Percentiles rank a stretch among this genome's conserved stretches.
Evolutionary conservation across 345 rosid species (phyloP).

Genomic region (Clarkia xantiana): DNA sequence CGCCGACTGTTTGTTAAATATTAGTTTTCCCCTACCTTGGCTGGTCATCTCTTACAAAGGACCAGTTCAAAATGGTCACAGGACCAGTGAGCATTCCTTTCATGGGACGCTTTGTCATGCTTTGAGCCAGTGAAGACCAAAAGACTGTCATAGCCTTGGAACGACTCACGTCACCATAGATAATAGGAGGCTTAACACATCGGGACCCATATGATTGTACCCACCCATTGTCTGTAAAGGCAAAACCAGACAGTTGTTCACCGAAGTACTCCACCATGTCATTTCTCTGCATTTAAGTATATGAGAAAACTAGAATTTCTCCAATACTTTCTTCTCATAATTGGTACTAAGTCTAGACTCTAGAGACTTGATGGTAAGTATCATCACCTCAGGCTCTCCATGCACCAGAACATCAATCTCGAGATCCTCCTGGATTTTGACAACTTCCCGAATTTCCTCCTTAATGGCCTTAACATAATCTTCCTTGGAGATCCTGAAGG

Average conservation of each 20-base stretch:
- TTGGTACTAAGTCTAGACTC: too few relatives aligned
- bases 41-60: conserved; percentile 91
- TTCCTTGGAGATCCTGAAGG: conserved; percentile 66
- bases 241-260: conserved; percentile 87
- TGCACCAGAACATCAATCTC: conserved; percentile 94
- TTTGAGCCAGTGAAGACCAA: conserved; percentile 91
- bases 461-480: conserved; percentile 68
- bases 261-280: conserved; percentile 99
- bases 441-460: conserved; percentile 77
- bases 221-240: conserved; percentile 90
- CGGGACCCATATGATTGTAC: conserved; percentile 97
- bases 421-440: conserved; percentile 76
- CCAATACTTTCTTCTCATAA: background rate
- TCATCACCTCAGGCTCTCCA: conserved; percentile 85
- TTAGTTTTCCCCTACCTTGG: conserved; percentile 42
- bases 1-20: too few relatives aligned
- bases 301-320: conserved; percentile 2
- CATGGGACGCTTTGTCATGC: conserved; percentile 91
- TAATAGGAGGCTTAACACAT: conserved; percentile 94
- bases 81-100: conserved; percentile 99
- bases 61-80: conserved; percentile 96
- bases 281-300: conserved; percentile 46
- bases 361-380: too few relatives aligned
- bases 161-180: conserved; percentile 99
- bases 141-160: conserved; percentile 92